These are phyloP conservation scores for Ophiognomonia clavigignenti-juglandacearum DNA, from an alignment of 2,329 filamentous ascomycete species.

Conservation along the genomic window DNA sequence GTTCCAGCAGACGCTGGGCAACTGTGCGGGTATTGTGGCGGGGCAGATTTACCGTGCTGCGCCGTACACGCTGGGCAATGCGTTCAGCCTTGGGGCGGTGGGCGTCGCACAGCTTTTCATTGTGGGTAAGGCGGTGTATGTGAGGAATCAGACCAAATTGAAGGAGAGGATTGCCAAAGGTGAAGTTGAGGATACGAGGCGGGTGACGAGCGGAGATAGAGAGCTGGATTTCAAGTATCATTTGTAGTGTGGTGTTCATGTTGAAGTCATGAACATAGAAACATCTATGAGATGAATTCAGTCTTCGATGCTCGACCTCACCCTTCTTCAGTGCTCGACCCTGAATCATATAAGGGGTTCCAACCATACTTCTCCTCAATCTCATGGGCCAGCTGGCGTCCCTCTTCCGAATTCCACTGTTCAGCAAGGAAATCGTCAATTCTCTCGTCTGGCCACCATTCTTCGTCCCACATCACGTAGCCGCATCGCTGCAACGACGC, in stretches of 20 bases:
- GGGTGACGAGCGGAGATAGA: constrained; percentile 40
- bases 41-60: constrained; percentile 31
- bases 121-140: constrained; percentile 34
- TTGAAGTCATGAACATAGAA: too few relatives aligned
- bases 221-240: constrained; percentile 45
- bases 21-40: constrained; percentile 39
- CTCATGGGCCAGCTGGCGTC: too few relatives aligned
- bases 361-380: too few relatives aligned
- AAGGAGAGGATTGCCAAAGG: constrained; percentile 35
- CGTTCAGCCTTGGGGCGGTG: constrained; percentile 22
- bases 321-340: too few relatives aligned
- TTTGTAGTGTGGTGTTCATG: too few relatives aligned
- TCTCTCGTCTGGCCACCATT: too few relatives aligned
- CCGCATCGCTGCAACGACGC: too few relatives aligned
- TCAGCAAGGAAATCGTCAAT: too few relatives aligned
- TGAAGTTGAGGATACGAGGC: constrained; percentile 37
- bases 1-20: constrained; percentile 39
- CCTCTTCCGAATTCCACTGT: too few relatives aligned
- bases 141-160: constrained; percentile 33
- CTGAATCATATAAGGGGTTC: too few relatives aligned
- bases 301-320: too few relatives aligned
- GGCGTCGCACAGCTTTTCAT: constrained; percentile 32
- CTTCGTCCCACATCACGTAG: too few relatives aligned
- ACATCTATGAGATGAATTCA: neutral
- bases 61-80: constrained; percentile 28